Evolutionary conservation across 371 early-diverging fungal genomes (phyloP).

Genomic region (Nematocida sp.): DNA sequence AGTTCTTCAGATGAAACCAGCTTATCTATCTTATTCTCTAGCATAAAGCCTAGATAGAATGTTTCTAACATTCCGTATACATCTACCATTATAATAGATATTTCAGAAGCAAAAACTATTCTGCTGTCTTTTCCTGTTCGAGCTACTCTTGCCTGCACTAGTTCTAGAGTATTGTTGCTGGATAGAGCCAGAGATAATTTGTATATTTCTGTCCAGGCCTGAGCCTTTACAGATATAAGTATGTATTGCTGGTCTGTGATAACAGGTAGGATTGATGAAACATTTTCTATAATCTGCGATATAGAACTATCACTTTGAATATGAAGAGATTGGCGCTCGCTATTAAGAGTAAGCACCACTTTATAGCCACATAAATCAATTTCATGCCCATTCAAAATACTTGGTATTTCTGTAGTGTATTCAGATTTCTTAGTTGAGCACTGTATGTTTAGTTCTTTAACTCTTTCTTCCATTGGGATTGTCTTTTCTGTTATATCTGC

Average conservation of each 20-base stretch:
- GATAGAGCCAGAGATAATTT: neutral
- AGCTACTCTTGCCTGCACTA: neutral
- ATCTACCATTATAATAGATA: constrained; percentile 8
- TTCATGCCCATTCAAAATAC: neutral
- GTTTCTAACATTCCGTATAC: constrained; percentile 51
- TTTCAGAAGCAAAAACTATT: constrained; percentile 30
- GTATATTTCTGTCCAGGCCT: constrained; percentile 39
- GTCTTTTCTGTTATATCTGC: neutral
- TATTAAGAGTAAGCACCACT: neutral
- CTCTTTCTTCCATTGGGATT: neutral
- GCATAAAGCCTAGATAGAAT: constrained; percentile 20
- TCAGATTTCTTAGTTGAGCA: neutral
- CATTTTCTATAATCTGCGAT: neutral
- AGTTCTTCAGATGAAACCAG: neutral
- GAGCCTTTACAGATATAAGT: neutral
- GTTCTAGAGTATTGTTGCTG: neutral
- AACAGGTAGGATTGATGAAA: constrained; percentile 7
- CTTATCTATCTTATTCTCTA: constrained; percentile 10
- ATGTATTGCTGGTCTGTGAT: neutral
- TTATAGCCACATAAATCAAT: neutral
- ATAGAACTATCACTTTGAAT: neutral
- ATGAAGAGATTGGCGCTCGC: neutral
- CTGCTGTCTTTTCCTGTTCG: constrained; percentile 34
- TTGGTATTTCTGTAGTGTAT: constrained; percentile 1
- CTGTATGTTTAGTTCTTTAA: neutral